Evolutionary conservation across 345 rosid genomes (phyloP).

Genomic region (Eucalyptus marginata): DNA sequence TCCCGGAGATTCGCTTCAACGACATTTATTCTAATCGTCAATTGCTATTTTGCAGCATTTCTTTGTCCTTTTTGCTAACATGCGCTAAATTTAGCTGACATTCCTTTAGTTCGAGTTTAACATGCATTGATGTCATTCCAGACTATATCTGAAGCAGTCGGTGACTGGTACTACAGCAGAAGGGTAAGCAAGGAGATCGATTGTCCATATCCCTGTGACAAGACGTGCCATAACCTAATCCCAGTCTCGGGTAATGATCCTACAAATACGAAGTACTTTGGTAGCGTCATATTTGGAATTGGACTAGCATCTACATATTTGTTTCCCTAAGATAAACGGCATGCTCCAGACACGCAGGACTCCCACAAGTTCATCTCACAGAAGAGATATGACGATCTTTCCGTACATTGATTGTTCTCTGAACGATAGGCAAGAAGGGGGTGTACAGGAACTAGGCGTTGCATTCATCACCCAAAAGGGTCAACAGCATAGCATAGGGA

Average conservation of each 20-base stretch:
- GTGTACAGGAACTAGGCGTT: not conserved
- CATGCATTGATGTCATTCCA: not conserved
- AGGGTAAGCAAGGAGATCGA: conserved; percentile 40
- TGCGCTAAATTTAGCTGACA: not conserved
- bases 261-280: not conserved
- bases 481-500: not conserved
- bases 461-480: not conserved
- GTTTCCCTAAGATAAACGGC: not conserved
- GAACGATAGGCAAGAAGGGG: not conserved
- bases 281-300: not conserved
- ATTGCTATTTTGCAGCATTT: not conserved
- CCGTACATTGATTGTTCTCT: not conserved
- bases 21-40: not conserved
- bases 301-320: not conserved
- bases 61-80: not conserved
- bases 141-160: conserved; percentile 81
- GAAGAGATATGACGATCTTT: not conserved
- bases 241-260: not conserved
- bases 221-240: conserved; percentile 58
- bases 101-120: not conserved
- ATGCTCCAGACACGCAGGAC: not conserved
- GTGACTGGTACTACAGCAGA: conserved; percentile 87
- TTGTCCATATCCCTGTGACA: conserved; percentile 74
- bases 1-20: not conserved
- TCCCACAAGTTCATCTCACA: not conserved